A percentile compares a stretch with the other conserved stretches of the same genome.
Conservation (phyloP, 345 rosid genomes). For the Populus ilicifolia region DNA sequence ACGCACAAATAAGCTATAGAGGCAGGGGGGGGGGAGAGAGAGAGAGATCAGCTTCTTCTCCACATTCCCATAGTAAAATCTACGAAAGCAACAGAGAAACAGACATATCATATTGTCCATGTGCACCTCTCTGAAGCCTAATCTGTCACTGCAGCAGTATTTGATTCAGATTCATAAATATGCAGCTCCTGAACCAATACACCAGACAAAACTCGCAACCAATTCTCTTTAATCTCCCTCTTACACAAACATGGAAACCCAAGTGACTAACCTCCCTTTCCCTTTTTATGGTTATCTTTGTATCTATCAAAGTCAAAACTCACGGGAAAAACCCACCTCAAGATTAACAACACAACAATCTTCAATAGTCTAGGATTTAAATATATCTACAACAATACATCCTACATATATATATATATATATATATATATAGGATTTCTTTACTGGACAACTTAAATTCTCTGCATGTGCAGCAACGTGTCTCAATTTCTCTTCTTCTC, state of each 20-base stretch:
- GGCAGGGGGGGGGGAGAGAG: background rate
- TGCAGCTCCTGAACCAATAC: background rate
- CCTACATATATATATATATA: too few species aligned
- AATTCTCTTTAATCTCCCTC: slow-evolving; percentile 20
- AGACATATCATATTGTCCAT: slow-evolving; percentile 17
- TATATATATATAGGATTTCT: background rate
- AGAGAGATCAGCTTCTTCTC: background rate
- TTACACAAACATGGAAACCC: slow-evolving; percentile 32
- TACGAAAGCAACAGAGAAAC: slow-evolving; percentile 20
- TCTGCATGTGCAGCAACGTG: slow-evolving; percentile 1
- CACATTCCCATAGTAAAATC: background rate
- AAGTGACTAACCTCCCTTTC: slow-evolving; percentile 14
- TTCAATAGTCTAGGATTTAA: slow-evolving; percentile 1
- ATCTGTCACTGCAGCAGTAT: background rate
- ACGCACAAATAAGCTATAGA: background rate
- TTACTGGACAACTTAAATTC: slow-evolving; percentile 40
- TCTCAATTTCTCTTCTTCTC: background rate
- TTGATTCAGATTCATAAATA: background rate
- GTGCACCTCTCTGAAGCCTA: slow-evolving; percentile 8
- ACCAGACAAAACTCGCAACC: slow-evolving; percentile 16
- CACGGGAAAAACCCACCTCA: slow-evolving; percentile 11
- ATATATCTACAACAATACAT: too few species aligned
- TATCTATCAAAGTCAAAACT: slow-evolving; percentile 4
- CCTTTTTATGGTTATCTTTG: slow-evolving; percentile 5
- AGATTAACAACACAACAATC: slow-evolving; percentile 4